Percentiles rank a stretch among this genome's conserved stretches.
Evolutionary conservation across 345 rosid genomes (phyloP).

Genomic region (Brassica napus): DNA sequence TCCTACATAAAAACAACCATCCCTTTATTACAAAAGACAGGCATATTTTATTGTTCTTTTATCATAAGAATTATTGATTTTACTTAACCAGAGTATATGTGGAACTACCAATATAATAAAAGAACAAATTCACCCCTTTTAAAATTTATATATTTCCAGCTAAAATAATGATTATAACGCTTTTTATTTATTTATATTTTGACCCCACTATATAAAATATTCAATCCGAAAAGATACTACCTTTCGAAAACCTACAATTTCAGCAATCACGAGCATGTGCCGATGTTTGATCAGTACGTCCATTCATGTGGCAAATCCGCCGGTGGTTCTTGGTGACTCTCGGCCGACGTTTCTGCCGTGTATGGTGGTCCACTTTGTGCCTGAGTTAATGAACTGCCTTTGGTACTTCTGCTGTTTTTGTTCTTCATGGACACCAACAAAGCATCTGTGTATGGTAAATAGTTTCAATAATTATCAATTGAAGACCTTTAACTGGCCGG

Average conservation of each 20-base stretch:
- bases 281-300: conserved; percentile 53
- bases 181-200: not conserved
- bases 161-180: conserved; percentile 14
- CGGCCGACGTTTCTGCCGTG: conserved; percentile 40
- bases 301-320: conserved; percentile 74
- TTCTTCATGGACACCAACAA: conserved; percentile 37
- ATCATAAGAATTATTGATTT: conserved; percentile 30
- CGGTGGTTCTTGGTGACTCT: conserved; percentile 46
- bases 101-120: conserved; percentile 24
- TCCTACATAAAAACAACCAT: conserved; percentile 16
- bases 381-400: conserved; percentile 36
- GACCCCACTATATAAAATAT: conserved; percentile 24
- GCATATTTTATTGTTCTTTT: conserved; percentile 30
- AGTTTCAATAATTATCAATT: conserved; percentile 9
- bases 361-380: conserved; percentile 41
- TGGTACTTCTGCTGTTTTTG: conserved; percentile 29
- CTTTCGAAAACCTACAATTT: conserved; percentile 22
- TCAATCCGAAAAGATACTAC: conserved; percentile 31
- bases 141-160: conserved; percentile 21
- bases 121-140: conserved; percentile 13
- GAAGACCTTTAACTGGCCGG: not conserved
- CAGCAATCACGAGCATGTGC: conserved; percentile 25
- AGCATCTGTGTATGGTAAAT: conserved; percentile 41
- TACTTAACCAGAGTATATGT: conserved; percentile 2
- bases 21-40: conserved; percentile 8